These are phyloP conservation scores for Ogataea parapolymorpha DNA, from an alignment of 805 yeast species.

Conservation along the genomic window DNA sequence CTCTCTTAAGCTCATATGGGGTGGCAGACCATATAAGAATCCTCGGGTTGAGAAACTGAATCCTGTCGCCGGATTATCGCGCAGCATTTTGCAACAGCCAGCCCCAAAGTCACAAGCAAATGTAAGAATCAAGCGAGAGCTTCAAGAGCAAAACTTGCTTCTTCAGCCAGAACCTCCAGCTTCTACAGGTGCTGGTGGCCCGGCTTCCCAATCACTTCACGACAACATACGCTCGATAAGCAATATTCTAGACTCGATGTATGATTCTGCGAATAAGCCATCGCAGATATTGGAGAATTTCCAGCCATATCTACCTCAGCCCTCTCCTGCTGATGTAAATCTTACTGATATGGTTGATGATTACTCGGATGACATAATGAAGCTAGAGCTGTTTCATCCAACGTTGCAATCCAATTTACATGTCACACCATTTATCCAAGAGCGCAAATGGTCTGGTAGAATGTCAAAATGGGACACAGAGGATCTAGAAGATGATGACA, in stretches of 20 bases:
- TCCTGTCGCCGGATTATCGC: slow-evolving; percentile 25
- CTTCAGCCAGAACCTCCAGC: background rate
- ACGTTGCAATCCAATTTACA: slow-evolving; percentile 2
- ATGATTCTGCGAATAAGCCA: slow-evolving; percentile 5
- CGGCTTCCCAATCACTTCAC: background rate
- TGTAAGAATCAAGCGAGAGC: background rate
- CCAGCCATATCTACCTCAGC: background rate
- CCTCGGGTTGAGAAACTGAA: slow-evolving; percentile 35
- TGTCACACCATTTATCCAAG: slow-evolving; percentile 17
- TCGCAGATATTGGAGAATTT: slow-evolving; percentile 8
- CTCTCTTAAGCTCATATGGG: slow-evolving; percentile 64
- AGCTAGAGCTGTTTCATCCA: slow-evolving; percentile 27
- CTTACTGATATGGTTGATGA: slow-evolving; percentile 25
- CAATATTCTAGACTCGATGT: slow-evolving; percentile 8
- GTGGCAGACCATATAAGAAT: slow-evolving; percentile 62
- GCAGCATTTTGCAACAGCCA: slow-evolving; percentile 9
- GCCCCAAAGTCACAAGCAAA: background rate
- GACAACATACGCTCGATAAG: slow-evolving; percentile 8
- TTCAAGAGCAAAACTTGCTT: background rate
- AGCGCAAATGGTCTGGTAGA: background rate
- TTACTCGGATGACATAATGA: slow-evolving; percentile 38
- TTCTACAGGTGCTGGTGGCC: background rate
- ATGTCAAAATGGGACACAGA: background rate
- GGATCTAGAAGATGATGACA: slow-evolving; percentile 15
- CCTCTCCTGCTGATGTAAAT: background rate